Evolutionary conservation across 176 grass and related monocot genomes (phyloP), one percentile per base, ranked within the genome.

Genomic region (Avena insularis): DNA sequence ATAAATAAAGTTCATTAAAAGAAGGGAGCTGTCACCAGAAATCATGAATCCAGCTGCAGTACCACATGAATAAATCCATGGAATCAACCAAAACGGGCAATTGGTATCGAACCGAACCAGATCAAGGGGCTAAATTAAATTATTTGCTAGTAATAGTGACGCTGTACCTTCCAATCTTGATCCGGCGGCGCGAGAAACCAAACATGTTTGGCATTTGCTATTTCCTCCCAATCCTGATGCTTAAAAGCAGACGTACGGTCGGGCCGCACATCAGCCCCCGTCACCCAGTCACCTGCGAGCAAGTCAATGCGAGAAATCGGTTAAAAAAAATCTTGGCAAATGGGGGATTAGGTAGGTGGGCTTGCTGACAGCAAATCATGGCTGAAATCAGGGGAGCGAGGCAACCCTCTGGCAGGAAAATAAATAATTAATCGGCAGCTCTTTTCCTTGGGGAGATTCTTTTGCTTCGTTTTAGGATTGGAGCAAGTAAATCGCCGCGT

Each of bases 121-220:
- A 58, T 43, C 70, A 25, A 84, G 67, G 69, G 31, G 5, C 49
- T 77, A 68, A 76, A 12, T 49, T 82, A 68, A 75, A 12, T 49
- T 45, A 48, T 71, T 35, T 81, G 58, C 53, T 11, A 23, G 23
- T 23, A 12, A 33, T 81, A 87, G 33, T 53, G 79, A 43, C 48
- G 17, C 13, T 74, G 36, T 54, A 79, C 96, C 94, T 98, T 66
- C 87, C 96, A 3, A 90, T 77, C 74, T 94, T 98, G 51, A 61
- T 90, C 38, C 89, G 90, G 31, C 93, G 92, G 11, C 90, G 87
- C 6, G 96, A 94, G 78, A 98, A 98, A 66, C 92, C 92, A 75
- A 98, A 98, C 94, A 98, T 94, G 82, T 96, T 96, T 12, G 83
- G 87, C 79, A 91, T 88, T 48, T 88, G 82, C 35, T 45, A 36